These are phyloP conservation scores for Trichosporon sp. DNA, from an alignment of 1,284 basidiomycete species.

Conservation along the genomic window DNA sequence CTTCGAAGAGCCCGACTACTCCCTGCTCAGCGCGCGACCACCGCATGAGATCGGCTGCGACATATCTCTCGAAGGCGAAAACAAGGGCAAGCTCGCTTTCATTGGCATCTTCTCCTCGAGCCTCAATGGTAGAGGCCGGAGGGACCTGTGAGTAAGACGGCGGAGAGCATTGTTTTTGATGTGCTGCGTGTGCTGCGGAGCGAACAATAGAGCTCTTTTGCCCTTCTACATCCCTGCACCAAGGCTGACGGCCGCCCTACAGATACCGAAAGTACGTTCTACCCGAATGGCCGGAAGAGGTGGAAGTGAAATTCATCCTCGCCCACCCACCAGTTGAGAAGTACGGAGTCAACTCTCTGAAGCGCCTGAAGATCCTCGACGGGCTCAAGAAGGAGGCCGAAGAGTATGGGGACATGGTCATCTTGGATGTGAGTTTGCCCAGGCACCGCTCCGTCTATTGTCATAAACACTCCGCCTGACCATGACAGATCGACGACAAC, in stretches of 20 bases:
- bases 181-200: neutral
- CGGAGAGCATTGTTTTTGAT: neutral
- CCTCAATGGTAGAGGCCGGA: conserved; percentile 30
- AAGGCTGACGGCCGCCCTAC: conserved; percentile 6
- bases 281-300: conserved; percentile 40
- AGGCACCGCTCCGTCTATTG: neutral
- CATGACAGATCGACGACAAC: conserved; percentile 43
- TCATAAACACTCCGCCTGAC: neutral
- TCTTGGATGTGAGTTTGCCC: conserved; percentile 37
- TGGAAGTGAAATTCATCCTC: conserved; percentile 48
- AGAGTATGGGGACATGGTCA: conserved; percentile 45
- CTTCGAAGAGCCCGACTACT: conserved; percentile 48
- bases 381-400: conserved; percentile 35
- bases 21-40: conserved; percentile 37
- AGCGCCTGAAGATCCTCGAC: neutral
- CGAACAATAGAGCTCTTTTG: neutral
- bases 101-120: conserved; percentile 43
- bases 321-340: conserved; percentile 28
- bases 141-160: conserved; percentile 46
- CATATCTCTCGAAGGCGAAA: conserved; percentile 34
- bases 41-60: conserved; percentile 47
- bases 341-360: neutral
- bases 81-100: conserved; percentile 40
- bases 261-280: conserved; percentile 40
- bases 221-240: neutral